phyloP scores from a whole-genome alignment of 1,284 basidiomycete species.

The Moesziomyces globuligerus region DNA sequence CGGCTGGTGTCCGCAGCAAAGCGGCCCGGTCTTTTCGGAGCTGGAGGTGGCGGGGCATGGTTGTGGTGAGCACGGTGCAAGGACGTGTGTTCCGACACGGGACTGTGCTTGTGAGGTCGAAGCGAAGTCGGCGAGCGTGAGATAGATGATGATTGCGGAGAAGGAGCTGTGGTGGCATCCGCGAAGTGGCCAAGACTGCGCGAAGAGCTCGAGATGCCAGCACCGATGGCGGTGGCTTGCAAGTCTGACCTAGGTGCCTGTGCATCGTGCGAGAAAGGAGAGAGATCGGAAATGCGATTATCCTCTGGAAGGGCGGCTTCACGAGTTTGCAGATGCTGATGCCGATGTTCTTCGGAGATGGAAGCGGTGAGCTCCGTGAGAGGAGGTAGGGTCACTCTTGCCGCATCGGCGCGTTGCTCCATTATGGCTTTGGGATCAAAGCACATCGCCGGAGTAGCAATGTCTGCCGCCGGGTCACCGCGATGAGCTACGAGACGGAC shows the following conservation, averaged over 20 bases:
- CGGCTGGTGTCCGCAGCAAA: conserved; percentile 10
- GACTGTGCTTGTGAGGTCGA: too few species aligned
- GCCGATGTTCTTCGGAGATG: conserved; percentile 15
- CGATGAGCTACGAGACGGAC: background rate
- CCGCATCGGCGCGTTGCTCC: conserved; percentile 10
- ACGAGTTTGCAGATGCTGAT: background rate
- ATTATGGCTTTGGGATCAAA: conserved; percentile 4
- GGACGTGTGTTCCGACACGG: background rate
- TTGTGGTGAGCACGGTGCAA: background rate
- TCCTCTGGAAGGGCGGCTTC: background rate
- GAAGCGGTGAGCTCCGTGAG: conserved; percentile 37
- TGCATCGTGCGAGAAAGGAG: background rate
- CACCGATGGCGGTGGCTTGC: too few species aligned
- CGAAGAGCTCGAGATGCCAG: too few species aligned
- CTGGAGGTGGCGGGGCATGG: background rate
- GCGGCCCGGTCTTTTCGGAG: background rate
- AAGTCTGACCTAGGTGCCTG: too few species aligned
- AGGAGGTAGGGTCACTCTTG: conserved; percentile 33
- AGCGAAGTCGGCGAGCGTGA: too few species aligned
- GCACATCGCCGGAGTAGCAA: background rate
- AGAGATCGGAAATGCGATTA: background rate
- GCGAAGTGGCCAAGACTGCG: too few species aligned
- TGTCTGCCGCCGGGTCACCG: background rate
- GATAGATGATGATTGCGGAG: too few species aligned
- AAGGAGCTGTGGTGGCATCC: too few species aligned